Evolutionary conservation across 495 filamentous ascomycete genomes (phyloP).

Genomic region (Daldinia vernicosa): DNA sequence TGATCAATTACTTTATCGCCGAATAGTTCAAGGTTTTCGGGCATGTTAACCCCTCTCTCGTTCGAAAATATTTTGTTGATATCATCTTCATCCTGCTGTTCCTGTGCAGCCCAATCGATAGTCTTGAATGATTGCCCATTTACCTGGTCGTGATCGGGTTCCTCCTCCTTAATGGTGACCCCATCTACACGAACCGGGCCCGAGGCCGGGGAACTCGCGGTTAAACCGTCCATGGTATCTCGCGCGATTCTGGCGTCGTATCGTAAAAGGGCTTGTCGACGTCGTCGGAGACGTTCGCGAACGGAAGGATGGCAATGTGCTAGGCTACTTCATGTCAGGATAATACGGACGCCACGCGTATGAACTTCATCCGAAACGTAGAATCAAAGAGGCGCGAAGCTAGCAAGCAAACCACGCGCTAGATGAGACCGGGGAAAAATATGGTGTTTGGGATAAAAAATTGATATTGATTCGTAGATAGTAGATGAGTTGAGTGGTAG

Average conservation of each 20-base stretch:
- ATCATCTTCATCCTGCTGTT: conserved; percentile 40
- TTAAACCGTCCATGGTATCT: conserved; percentile 9
- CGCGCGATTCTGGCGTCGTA: not conserved
- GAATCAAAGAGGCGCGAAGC: not conserved
- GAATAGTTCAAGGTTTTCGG: conserved; percentile 24
- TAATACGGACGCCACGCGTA: conserved; percentile 7
- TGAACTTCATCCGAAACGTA: conserved; percentile 15
- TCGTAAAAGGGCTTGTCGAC: not conserved
- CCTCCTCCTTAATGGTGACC: conserved; percentile 44
- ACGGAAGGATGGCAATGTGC: conserved; percentile 4
- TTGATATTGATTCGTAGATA: not conserved
- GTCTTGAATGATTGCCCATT: conserved; percentile 29
- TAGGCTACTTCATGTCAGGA: conserved; percentile 26
- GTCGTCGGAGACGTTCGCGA: conserved; percentile 19
- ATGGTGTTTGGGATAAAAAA: not conserved
- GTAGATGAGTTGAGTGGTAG: not conserved
- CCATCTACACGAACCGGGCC: conserved; percentile 20
- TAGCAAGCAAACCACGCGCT: not conserved
- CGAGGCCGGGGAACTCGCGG: conserved; percentile 1
- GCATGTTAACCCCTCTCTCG: conserved; percentile 17
- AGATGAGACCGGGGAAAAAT: not conserved
- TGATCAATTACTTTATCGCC: conserved; percentile 34
- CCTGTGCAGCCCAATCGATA: conserved; percentile 46
- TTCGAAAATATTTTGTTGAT: conserved; percentile 38
- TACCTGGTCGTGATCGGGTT: conserved; percentile 36